Percentiles rank a stretch among this genome's conserved stretches.
Evolutionary conservation across 495 filamentous ascomycete genomes (phyloP).

Genomic region (Podospora pseudocomata): DNA sequence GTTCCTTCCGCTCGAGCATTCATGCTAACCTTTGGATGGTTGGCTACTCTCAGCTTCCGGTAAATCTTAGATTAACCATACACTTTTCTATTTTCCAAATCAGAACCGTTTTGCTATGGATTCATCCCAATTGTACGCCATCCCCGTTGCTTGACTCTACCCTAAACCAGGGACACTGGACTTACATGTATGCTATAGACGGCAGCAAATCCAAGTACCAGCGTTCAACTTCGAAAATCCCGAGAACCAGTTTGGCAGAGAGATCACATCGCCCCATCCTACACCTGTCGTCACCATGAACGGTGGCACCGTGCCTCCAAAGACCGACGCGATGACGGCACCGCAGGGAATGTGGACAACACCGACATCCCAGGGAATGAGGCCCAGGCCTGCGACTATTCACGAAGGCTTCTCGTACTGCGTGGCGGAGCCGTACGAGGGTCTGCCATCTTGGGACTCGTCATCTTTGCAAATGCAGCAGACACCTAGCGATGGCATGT

Average conservation of each 20-base stretch:
- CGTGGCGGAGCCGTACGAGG: constrained; percentile 48
- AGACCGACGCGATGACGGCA: constrained; percentile 38
- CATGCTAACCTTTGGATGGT: constrained; percentile 35
- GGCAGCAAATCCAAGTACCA: constrained; percentile 42
- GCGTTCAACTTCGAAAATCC: constrained; percentile 40
- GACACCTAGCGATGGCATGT: constrained; percentile 45
- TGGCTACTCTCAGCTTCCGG: constrained; percentile 27
- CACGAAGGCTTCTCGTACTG: constrained; percentile 59
- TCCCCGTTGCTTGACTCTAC: constrained; percentile 9
- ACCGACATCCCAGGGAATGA: constrained; percentile 40
- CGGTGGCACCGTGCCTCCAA: constrained; percentile 36
- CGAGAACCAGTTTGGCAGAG: constrained; percentile 38
- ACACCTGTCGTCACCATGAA: constrained; percentile 40
- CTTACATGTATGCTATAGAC: constrained; percentile 35
- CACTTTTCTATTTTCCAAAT: constrained; percentile 30
- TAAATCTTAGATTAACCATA: constrained; percentile 37
- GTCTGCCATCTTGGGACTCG: constrained; percentile 53
- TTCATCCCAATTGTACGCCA: constrained; percentile 42
- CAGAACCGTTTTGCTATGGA: constrained; percentile 37
- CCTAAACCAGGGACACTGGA: constrained; percentile 29
- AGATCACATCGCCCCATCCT: constrained; percentile 37
- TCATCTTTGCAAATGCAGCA: constrained; percentile 49
- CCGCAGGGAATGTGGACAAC: constrained; percentile 45
- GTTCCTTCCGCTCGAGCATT: constrained; percentile 26
- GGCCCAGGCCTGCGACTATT: constrained; percentile 53